Conservation (phyloP, 345 rosid genomes). For the Hypericum androsaemum region DNA sequence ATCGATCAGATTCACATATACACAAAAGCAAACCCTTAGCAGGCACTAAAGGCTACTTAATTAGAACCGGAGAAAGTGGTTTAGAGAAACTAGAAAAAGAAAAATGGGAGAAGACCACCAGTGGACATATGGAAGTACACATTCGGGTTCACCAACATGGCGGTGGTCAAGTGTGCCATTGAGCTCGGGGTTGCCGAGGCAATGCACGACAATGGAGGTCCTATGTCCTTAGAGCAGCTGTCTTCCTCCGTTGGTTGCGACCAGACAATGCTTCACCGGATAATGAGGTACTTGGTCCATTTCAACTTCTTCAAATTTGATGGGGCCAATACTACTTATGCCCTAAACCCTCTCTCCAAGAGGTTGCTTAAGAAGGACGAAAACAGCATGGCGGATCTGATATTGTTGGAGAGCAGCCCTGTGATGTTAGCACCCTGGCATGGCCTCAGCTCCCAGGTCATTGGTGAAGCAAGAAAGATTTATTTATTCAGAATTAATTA, state of each 20-base stretch:
- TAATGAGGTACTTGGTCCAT: slow-evolving; percentile 59
- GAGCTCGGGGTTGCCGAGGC: slow-evolving; percentile 66
- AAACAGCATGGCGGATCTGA: slow-evolving; percentile 28
- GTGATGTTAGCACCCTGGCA: slow-evolving; percentile 58
- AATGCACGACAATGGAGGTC: slow-evolving; percentile 34
- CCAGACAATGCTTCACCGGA: slow-evolving; percentile 39
- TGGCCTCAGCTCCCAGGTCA: slow-evolving; percentile 32
- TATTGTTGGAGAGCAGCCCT: slow-evolving; percentile 39
- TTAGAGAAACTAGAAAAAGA: slow-evolving; percentile 8
- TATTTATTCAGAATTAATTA: too few species aligned
- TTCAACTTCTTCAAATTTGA: slow-evolving; percentile 33
- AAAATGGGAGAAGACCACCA: slow-evolving; percentile 36
- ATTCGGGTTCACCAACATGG: slow-evolving; percentile 43
- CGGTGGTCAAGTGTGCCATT: slow-evolving; percentile 66
- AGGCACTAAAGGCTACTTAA: too few species aligned
- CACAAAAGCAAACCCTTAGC: too few species aligned
- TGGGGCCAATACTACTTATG: slow-evolving; percentile 19
- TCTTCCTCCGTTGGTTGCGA: slow-evolving; percentile 38
- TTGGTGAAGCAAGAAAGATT: too few species aligned
- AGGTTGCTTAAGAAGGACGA: slow-evolving; percentile 29
- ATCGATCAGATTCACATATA: too few species aligned
- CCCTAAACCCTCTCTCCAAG: slow-evolving; percentile 53
- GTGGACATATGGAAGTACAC: slow-evolving; percentile 45
- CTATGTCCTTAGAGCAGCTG: slow-evolving; percentile 42
- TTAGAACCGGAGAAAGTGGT: neutral